A percentile compares a stretch with the other conserved stretches of the same genome.
These are phyloP conservation scores for Westerdykella aurantiaca DNA, from an alignment of 2,329 filamentous ascomycete genomes.

Conservation along the genomic window DNA sequence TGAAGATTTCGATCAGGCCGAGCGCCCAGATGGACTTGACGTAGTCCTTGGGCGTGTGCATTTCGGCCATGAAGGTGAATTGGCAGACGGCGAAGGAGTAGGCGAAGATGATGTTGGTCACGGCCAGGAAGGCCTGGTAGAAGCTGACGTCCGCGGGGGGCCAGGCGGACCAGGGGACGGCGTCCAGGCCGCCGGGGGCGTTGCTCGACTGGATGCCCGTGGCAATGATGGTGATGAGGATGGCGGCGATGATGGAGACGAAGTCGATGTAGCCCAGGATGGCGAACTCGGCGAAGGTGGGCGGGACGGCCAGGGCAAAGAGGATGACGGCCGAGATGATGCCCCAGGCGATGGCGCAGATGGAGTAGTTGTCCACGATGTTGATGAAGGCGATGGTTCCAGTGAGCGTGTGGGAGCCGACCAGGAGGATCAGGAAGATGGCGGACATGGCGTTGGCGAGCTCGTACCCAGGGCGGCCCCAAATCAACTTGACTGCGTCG, in stretches of 20 bases:
- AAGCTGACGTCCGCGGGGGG: slow-evolving; percentile 46
- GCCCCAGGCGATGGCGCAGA: slow-evolving; percentile 61
- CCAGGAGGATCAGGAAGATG: slow-evolving; percentile 50
- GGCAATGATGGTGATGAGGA: slow-evolving; percentile 63
- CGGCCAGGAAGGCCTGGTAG: slow-evolving; percentile 56
- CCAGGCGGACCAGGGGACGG: slow-evolving; percentile 30
- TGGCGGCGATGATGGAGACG: slow-evolving; percentile 58
- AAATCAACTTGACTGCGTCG: slow-evolving; percentile 61
- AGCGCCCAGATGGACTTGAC: slow-evolving; percentile 54
- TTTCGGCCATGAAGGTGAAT: slow-evolving; percentile 63
- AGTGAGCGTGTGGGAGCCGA: slow-evolving; percentile 65
- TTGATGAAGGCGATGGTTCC: slow-evolving; percentile 64
- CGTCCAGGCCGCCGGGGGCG: slow-evolving; percentile 26
- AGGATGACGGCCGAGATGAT: slow-evolving; percentile 57
- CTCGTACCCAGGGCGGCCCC: slow-evolving; percentile 45
- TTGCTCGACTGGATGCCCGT: slow-evolving; percentile 46
- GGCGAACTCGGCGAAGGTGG: slow-evolving; percentile 59
- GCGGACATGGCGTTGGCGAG: slow-evolving; percentile 55
- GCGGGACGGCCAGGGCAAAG: slow-evolving; percentile 55
- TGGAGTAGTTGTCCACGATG: slow-evolving; percentile 55
- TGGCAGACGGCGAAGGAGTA: slow-evolving; percentile 59
- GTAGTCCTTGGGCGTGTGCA: slow-evolving; percentile 58
- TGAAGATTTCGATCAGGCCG: slow-evolving; percentile 49
- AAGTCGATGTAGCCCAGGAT: slow-evolving; percentile 54
- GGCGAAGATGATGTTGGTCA: slow-evolving; percentile 26